These are phyloP conservation scores for Pythium brachiatum DNA, from an alignment of 352 stramenopile species.

Conservation along the genomic window DNA sequence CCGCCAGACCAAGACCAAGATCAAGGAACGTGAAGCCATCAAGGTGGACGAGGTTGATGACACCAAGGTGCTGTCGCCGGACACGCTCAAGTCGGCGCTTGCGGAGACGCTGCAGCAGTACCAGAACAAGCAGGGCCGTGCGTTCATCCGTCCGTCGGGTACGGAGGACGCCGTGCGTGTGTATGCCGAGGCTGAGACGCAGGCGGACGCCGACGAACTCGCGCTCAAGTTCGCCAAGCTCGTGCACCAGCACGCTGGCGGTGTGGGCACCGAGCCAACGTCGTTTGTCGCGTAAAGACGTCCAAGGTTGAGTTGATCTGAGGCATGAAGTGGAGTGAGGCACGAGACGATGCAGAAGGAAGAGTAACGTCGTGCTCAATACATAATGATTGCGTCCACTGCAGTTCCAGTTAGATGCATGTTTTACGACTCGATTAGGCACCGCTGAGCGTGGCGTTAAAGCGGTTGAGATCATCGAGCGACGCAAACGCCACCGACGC, in stretches of 20 bases:
- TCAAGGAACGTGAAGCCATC: slow-evolving; percentile 65
- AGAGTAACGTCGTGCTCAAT: neutral
- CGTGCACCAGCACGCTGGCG: slow-evolving; percentile 71
- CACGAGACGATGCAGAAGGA: neutral
- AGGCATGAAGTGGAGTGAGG: neutral
- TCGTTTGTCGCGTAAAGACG: slow-evolving; percentile 65
- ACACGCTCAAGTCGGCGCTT: slow-evolving; percentile 56
- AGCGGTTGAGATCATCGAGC: slow-evolving; percentile 54
- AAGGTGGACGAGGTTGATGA: slow-evolving; percentile 69
- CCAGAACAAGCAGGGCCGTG: slow-evolving; percentile 58
- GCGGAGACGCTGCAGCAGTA: slow-evolving; percentile 49
- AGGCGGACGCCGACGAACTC: slow-evolving; percentile 88
- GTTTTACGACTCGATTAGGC: neutral
- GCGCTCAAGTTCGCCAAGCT: slow-evolving; percentile 84
- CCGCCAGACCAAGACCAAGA: slow-evolving; percentile 85
- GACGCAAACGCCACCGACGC: slow-evolving; percentile 45
- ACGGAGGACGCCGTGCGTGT: slow-evolving; percentile 98
- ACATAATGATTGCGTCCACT: neutral
- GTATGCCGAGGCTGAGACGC: slow-evolving; percentile 95
- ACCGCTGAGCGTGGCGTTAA: slow-evolving; percentile 22
- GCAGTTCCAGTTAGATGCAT: neutral
- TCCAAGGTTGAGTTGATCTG: neutral
- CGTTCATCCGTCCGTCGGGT: slow-evolving; percentile 96
- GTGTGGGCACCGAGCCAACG: slow-evolving; percentile 57
- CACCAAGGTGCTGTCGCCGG: slow-evolving; percentile 55